phyloP scores from a whole-genome alignment of 805 yeast genomes.

The Ogataea pignaliae region DNA sequence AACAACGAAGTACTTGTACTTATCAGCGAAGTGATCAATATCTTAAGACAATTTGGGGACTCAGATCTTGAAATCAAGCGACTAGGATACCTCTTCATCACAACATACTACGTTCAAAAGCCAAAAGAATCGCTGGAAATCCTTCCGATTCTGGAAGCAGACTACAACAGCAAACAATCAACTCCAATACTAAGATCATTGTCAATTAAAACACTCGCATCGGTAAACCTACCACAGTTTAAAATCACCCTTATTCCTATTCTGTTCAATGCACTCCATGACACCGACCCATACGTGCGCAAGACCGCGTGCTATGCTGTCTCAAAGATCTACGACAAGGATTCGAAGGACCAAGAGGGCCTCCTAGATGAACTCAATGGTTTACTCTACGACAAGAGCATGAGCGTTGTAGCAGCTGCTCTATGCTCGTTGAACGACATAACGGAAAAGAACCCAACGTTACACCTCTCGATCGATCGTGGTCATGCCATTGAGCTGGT shows the following conservation, averaged over 20 bases:
- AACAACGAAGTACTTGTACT: conserved; percentile 69
- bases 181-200: conserved; percentile 50
- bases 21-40: conserved; percentile 55
- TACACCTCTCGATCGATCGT: conserved; percentile 51
- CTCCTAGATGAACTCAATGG: conserved; percentile 47
- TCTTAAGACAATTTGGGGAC: conserved; percentile 37
- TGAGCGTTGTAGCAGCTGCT: conserved; percentile 66
- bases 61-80: conserved; percentile 64
- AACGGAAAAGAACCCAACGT: conserved; percentile 48
- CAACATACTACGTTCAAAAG: conserved; percentile 53
- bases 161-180: conserved; percentile 31
- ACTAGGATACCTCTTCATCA: conserved; percentile 63
- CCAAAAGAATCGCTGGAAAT: conserved; percentile 55
- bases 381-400: conserved; percentile 51
- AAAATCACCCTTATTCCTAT: conserved; percentile 39
- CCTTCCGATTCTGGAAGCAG: conserved; percentile 50
- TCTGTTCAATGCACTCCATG: conserved; percentile 34
- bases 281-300: conserved; percentile 55
- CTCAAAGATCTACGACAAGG: conserved; percentile 59
- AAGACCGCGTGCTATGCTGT: conserved; percentile 68
- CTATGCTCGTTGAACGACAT: conserved; percentile 63
- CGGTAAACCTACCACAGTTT: conserved; percentile 53
- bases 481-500: conserved; percentile 41
- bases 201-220: conserved; percentile 59
- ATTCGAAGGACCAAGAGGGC: conserved; percentile 42